A percentile compares a stretch with the other conserved stretches of the same genome.
These are phyloP conservation scores for Aspergillus versicolor DNA, from an alignment of 2,329 filamentous ascomycete genomes.

Conservation along the genomic window DNA sequence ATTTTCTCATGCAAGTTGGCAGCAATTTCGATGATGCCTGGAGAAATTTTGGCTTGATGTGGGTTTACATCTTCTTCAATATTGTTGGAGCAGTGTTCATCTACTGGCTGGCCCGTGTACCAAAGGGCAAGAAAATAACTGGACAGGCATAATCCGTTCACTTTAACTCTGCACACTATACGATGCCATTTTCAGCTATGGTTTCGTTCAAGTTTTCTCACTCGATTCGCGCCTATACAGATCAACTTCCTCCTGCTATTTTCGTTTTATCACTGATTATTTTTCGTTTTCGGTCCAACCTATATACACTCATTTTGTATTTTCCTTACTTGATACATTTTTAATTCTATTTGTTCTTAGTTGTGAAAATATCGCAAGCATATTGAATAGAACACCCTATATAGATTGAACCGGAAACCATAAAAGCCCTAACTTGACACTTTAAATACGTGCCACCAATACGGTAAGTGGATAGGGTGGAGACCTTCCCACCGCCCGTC, in stretches of 20 bases:
- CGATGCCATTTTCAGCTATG: background rate
- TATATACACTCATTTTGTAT: background rate
- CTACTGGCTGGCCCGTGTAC: constrained; percentile 64
- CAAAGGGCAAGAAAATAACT: constrained; percentile 45
- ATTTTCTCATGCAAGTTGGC: constrained; percentile 44
- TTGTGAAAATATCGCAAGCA: background rate
- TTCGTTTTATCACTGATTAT: background rate
- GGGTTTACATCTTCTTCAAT: constrained; percentile 66
- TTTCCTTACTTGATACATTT: background rate
- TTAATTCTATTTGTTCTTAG: background rate
- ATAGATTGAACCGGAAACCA: background rate
- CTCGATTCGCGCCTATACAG: background rate
- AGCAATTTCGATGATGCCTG: constrained; percentile 53
- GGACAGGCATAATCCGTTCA: constrained; percentile 14
- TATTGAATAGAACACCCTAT: background rate
- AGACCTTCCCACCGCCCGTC: background rate
- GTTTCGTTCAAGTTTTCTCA: constrained; percentile 65
- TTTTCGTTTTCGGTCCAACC: background rate
- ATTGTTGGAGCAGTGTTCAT: constrained; percentile 57
- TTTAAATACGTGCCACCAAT: background rate
- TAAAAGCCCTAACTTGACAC: background rate
- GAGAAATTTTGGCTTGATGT: constrained; percentile 71
- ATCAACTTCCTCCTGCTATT: background rate
- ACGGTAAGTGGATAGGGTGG: background rate
- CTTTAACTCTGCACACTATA: no score